phyloP scores from a whole-genome alignment of 2,329 filamentous ascomycete genomes.

The Polytolypa hystricis region DNA sequence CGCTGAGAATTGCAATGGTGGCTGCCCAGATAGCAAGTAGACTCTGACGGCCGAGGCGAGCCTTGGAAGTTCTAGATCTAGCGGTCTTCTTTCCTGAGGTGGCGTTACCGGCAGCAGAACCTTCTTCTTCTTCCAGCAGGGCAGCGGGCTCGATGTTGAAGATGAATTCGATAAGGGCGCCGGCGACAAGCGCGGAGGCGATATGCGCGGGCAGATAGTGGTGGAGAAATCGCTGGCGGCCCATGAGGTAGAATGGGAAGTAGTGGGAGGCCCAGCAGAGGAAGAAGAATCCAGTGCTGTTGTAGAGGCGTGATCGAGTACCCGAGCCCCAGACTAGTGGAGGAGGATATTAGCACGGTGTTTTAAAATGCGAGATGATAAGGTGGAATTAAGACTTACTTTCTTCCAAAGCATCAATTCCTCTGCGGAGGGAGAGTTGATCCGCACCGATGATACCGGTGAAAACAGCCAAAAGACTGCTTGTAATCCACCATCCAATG shows the following conservation, averaged over 20 bases:
- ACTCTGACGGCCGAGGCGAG: conserved; percentile 70
- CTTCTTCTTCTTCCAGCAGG: conserved; percentile 41
- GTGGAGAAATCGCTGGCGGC: conserved; percentile 92
- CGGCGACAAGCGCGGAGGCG: conserved; percentile 79
- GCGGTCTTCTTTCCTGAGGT: conserved; percentile 31
- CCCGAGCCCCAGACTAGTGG: conserved; percentile 44
- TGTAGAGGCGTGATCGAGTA: conserved; percentile 87
- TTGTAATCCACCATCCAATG: conserved; percentile 92
- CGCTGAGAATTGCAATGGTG: conserved; percentile 54
- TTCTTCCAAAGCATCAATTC: conserved; percentile 82
- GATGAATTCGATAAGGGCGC: conserved; percentile 86
- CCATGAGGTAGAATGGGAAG: conserved; percentile 96
- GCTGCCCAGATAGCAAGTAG: conserved; percentile 71
- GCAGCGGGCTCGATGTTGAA: conserved; percentile 76
- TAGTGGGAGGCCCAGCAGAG: conserved; percentile 96
- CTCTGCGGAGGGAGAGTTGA: conserved; percentile 83
- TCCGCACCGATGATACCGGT: conserved; percentile 85
- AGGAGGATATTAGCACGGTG: conserved; percentile 14
- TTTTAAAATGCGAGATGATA: conserved; percentile 1
- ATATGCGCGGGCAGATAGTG: conserved; percentile 95
- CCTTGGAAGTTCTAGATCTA: conserved; percentile 54
- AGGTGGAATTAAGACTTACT: conserved; percentile 53
- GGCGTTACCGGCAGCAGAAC: conserved; percentile 27
- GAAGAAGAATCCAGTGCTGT: conserved; percentile 98
- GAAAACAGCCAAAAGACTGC: conserved; percentile 84